phyloP scores from a whole-genome alignment of 768 basidiomycete species.

The Leccinum subtestaceum region DNA sequence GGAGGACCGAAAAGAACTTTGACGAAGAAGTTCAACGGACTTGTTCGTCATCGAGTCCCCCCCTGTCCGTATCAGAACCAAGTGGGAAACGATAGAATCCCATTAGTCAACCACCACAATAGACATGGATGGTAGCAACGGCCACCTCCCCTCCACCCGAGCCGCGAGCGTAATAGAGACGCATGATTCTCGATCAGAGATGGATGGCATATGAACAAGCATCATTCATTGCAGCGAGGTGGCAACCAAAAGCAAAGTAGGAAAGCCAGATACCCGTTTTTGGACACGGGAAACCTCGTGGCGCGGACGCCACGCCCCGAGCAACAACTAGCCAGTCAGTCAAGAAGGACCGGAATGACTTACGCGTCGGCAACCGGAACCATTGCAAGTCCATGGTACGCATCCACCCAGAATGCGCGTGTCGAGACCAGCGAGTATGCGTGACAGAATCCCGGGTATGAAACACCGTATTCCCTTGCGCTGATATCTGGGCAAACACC shows the following conservation, averaged over 20 bases:
- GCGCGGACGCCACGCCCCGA: slow-evolving; percentile 11
- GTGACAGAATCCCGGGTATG: slow-evolving; percentile 31
- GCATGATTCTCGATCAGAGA: slow-evolving; percentile 20
- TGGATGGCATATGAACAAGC: slow-evolving; percentile 17
- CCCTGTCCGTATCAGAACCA: neutral
- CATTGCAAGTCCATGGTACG: slow-evolving; percentile 77
- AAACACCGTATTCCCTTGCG: slow-evolving; percentile 12
- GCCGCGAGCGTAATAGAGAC: slow-evolving; percentile 9
- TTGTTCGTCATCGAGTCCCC: neutral
- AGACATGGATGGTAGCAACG: slow-evolving; percentile 20
- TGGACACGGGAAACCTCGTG: slow-evolving; percentile 18
- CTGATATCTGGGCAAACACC: neutral
- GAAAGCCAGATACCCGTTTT: slow-evolving; percentile 6
- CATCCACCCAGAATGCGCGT: slow-evolving; percentile 80
- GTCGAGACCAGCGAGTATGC: slow-evolving; percentile 69
- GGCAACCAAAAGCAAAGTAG: slow-evolving; percentile 11
- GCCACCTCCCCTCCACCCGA: slow-evolving; percentile 13
- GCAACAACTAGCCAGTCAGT: neutral
- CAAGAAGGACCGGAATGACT: slow-evolving; percentile 28
- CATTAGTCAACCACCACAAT: slow-evolving; percentile 11
- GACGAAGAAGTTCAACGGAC: neutral
- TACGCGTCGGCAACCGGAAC: slow-evolving; percentile 84
- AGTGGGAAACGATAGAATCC: neutral
- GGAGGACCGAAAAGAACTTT: neutral
- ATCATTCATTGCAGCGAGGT: slow-evolving; percentile 5